Conservation (phyloP, 2,329 filamentous ascomycete genomes). For the Sclerotinia spermophila region DNA sequence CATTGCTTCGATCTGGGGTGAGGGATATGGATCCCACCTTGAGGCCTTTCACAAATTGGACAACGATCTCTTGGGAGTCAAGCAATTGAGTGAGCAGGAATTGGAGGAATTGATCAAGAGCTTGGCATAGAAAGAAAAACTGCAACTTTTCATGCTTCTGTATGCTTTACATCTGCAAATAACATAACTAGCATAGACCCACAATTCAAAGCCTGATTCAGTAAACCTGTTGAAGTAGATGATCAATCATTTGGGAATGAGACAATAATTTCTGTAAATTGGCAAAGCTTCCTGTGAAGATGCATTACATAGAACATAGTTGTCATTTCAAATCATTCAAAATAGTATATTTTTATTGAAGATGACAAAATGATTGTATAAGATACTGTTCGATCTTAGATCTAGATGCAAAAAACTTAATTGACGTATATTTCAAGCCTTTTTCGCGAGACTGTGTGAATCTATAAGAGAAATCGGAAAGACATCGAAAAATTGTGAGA, state of each 20-base stretch:
- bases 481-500: background rate
- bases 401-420: background rate
- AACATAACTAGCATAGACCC: background rate
- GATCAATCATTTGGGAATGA: background rate
- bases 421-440: background rate
- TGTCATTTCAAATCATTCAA: background rate
- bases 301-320: background rate
- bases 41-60: slow-evolving; percentile 40
- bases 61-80: slow-evolving; percentile 61
- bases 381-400: background rate
- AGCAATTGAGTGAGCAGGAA: slow-evolving; percentile 58
- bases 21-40: slow-evolving; percentile 32
- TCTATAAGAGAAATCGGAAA: background rate
- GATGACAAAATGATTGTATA: background rate
- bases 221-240: background rate
- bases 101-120: slow-evolving; percentile 32
- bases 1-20: slow-evolving; percentile 36
- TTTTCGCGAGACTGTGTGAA: background rate
- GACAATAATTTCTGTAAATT: background rate
- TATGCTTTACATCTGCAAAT: too few species aligned
- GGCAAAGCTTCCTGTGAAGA: background rate
- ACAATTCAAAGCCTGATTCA: background rate
- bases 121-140: background rate
- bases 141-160: background rate
- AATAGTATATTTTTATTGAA: background rate